Evolutionary conservation across 352 stramenopile genomes (phyloP).

Genomic region (Globisporangium polare): DNA sequence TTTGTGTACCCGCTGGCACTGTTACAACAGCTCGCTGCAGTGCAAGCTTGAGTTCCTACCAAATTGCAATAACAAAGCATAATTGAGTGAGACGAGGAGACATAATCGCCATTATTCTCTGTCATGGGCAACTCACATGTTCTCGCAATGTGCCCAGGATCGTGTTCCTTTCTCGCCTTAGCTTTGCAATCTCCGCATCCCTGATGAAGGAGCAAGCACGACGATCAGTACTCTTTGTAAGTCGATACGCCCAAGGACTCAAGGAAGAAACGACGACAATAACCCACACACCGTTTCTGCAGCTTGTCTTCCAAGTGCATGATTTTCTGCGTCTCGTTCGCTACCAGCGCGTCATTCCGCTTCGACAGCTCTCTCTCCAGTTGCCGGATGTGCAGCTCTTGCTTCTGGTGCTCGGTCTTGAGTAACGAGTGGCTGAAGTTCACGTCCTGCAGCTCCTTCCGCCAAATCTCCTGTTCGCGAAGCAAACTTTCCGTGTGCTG

Average conservation of each 20-base stretch:
- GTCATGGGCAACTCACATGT: conserved; percentile 16
- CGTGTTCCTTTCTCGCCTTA: conserved; percentile 62
- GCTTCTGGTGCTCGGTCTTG: conserved; percentile 49
- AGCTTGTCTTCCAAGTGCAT: conserved; percentile 40
- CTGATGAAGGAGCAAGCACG: conserved; percentile 18
- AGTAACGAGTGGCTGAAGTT: conserved; percentile 44
- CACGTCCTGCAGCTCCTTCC: conserved; percentile 52
- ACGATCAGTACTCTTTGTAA: not conserved
- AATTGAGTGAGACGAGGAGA: not conserved
- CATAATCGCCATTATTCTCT: not conserved
- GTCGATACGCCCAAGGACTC: not conserved
- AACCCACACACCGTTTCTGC: conserved; percentile 27
- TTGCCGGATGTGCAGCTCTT: conserved; percentile 54
- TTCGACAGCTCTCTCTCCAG: conserved; percentile 60
- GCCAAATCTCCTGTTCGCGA: conserved; percentile 52
- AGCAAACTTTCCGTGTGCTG: conserved; percentile 31
- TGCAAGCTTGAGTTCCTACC: conserved; percentile 31
- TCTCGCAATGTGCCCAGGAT: conserved; percentile 57
- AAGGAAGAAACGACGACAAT: too few species aligned
- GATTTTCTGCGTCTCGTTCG: conserved; percentile 38
- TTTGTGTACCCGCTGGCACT: conserved; percentile 21
- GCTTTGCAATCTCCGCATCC: conserved; percentile 49
- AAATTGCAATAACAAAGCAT: not conserved
- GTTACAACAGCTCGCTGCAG: conserved; percentile 11
- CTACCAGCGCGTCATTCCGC: conserved; percentile 36